A percentile compares a stretch with the other conserved stretches of the same genome.
Evolutionary conservation across 371 early-diverging fungal species (phyloP).

Genomic region (Mortierella sp.): DNA sequence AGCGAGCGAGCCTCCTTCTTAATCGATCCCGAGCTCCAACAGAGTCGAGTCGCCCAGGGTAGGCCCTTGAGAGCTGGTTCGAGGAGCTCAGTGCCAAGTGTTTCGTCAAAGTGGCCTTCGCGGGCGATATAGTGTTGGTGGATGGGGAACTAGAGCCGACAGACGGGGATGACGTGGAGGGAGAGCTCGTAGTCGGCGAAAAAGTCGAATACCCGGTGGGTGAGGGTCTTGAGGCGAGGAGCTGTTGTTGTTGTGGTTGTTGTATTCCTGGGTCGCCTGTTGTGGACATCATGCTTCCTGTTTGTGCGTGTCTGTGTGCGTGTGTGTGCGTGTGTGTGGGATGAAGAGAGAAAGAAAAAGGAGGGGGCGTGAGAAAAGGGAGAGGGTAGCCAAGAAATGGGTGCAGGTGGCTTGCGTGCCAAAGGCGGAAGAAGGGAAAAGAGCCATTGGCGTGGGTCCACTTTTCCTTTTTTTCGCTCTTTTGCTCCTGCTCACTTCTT

Average conservation of each 20-base stretch:
- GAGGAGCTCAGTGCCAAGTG: neutral
- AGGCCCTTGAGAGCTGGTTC: neutral
- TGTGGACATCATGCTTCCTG: neutral
- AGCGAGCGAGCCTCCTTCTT: neutral
- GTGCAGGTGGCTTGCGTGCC: too few relatives aligned
- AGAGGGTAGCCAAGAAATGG: too few relatives aligned
- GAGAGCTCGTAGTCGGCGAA: neutral
- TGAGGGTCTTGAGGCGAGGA: neutral
- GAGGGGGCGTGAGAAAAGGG: too few relatives aligned
- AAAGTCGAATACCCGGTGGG: neutral
- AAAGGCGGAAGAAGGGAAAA: too few relatives aligned
- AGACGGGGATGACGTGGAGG: neutral
- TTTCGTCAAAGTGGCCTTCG: neutral
- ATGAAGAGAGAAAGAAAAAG: neutral
- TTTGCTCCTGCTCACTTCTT: too few relatives aligned
- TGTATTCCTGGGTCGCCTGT: neutral
- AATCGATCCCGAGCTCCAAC: neutral
- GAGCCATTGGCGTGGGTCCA: too few relatives aligned
- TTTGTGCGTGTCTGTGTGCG: too few relatives aligned
- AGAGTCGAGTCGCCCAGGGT: neutral
- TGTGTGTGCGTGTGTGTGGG: neutral
- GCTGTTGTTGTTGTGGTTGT: neutral
- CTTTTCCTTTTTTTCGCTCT: too few relatives aligned
- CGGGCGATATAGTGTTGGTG: neutral
- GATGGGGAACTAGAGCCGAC: neutral